These are phyloP conservation scores for Trypanosoma scelopori DNA, from an alignment of 208 protist genomes.

Conservation along the genomic window DNA sequence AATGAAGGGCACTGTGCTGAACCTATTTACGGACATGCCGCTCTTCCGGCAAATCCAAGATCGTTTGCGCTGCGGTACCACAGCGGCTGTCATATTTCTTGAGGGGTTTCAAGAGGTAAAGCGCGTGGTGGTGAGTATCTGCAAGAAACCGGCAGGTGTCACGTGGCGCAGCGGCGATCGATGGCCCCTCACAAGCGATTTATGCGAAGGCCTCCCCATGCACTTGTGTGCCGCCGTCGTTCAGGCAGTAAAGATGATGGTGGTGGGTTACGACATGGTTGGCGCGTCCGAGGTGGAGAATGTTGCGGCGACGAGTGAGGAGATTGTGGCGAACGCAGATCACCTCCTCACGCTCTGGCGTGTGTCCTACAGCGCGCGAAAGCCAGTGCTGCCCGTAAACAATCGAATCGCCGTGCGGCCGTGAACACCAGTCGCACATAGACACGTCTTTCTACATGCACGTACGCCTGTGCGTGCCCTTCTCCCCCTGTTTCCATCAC, in stretches of 20 bases:
- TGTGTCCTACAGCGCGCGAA: conserved; percentile 67
- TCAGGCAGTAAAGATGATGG: conserved; percentile 76
- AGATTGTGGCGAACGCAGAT: conserved; percentile 85
- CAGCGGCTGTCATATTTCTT: conserved; percentile 67
- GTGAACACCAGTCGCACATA: not conserved
- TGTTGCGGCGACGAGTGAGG: conserved; percentile 54
- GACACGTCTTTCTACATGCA: not conserved
- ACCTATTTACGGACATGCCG: conserved; percentile 83
- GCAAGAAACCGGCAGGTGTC: conserved; percentile 22
- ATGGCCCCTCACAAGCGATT: conserved; percentile 74
- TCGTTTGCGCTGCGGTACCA: conserved; percentile 46
- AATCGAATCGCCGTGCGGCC: conserved; percentile 34
- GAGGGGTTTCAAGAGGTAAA: conserved; percentile 85
- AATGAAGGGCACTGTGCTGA: conserved; percentile 85
- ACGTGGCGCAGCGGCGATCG: conserved; percentile 36
- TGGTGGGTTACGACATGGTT: conserved; percentile 83
- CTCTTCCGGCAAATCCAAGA: conserved; percentile 83
- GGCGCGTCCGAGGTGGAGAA: conserved; percentile 38
- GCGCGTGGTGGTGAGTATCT: conserved; percentile 47
- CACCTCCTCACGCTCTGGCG: conserved; percentile 78
- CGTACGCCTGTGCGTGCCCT: not conserved
- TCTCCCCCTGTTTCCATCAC: too few relatives aligned
- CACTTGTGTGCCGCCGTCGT: conserved; percentile 78
- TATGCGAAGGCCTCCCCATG: conserved; percentile 62
- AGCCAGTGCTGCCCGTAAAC: conserved; percentile 64